Base-by-base conservation (phyloP, 306 rosid species). In the Cucumis sativus region DNA sequence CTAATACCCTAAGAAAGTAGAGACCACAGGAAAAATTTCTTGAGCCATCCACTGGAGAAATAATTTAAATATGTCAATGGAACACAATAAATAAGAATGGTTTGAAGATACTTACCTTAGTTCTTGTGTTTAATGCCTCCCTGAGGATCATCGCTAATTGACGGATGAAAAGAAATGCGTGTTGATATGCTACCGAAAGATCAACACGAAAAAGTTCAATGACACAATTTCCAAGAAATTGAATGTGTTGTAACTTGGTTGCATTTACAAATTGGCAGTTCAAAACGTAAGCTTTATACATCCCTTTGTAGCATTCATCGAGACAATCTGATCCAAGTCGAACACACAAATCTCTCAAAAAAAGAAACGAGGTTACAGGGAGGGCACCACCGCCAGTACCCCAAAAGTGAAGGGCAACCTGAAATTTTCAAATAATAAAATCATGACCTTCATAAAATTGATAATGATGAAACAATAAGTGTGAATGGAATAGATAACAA, bases 341-440 rank as follows among this genome's bases (percentile, higher is more conserved):
- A 80, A 95, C 76, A 52, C 97, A 92, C 75, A 95, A 35, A 83
- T 92, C 97, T 84, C 93, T 87, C 79, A 92, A 43, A 82, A 95
- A 95, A 28, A 90, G 80, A 83, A 89, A 88, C 3, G 99, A 89
- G 60, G 86, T 90, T 59, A 89, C 80, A 0, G 97, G 97, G 74
- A 95, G 97, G 71, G 97, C 93, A 71, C 97, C 99, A 70, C 96
- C 97, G 13, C 99, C 97, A 9, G 96, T 89, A 79, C 97, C 97
- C 97, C 97, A 95, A 83, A 95, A 90, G 85, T 95, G 97, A 79
- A 95, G 89, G 69, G 87, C 93, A 76, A 89, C 92, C 99, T 95
- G 90, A 76, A 78, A 68, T 1, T 28, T 45, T 61, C 71, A 74
- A 39, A 35, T 18, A 72, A 33, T n/a, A 51, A 64, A 61, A 37